Base-by-base conservation (phyloP, 2,329 filamentous ascomycete species). In the Celoporthe dispersa region DNA sequence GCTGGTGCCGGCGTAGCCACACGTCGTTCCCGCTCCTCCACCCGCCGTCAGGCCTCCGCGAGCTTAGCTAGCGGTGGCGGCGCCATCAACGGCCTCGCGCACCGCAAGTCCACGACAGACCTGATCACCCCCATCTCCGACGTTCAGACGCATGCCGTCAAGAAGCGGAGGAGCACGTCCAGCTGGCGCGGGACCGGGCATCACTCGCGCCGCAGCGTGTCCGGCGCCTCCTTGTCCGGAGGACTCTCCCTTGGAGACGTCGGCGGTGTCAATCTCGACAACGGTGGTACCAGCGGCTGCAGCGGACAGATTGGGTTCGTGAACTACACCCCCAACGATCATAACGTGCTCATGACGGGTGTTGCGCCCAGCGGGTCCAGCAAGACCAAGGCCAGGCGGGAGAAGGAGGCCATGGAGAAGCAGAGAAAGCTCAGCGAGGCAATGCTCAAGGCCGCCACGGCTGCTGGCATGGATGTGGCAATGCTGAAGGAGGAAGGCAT, bases 311-410 rank as follows among this genome's bases (percentile, higher is more conserved):
- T 87, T 11, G 87, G 88, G 14, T 98, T 98, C 77, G 93, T 97
- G 73, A 98, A 98, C 80, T 97, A 92, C 81, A 98, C 94, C 0
- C 91, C 94, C 0, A 84, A 86, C 64, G 94, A 99, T 79, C 91
- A 90, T 75, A 84, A 87, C 19, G 88, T 92, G 77, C 90, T 99
- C 59, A 88, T 99, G 80, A 93, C 89, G 9, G 95, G 94, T 6
- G 96, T 99, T 16, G 96, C 96, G 61, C 95, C 95, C 0, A 94
- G 91, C 73, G 96, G 96, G 12, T 94, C 91, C 75, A 92, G 89
- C 74, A 98, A 98, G 87, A 98, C 96, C 11, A 98, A 98, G 79
- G 94, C 94, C n/a, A 84, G 94, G 68, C 84, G 96, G 65, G 95
- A 98, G 80, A 92, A 93, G 79, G 95, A 98, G 82, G 93, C 93